These are phyloP conservation scores for Petunia secreta DNA, from an alignment of 257 asterid species.

Conservation along the genomic window DNA sequence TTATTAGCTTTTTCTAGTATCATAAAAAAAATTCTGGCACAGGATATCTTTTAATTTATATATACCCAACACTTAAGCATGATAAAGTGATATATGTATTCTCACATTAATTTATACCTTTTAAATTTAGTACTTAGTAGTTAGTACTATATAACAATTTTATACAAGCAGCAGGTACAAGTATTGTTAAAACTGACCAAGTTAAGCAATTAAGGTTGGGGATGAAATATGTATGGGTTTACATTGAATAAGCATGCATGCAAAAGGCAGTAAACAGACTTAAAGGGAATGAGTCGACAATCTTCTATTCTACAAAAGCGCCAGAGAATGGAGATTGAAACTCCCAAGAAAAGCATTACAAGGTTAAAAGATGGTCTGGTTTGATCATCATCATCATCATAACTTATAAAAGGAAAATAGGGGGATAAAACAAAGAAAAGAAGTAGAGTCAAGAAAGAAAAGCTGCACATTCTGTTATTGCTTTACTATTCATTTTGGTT, in stretches of 20 bases:
- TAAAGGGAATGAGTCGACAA: constrained; percentile 22
- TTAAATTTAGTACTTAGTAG: too few relatives aligned
- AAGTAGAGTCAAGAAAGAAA: background rate
- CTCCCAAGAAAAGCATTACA: constrained; percentile 26
- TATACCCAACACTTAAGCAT: too few relatives aligned
- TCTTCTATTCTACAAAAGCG: constrained; percentile 33
- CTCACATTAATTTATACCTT: too few relatives aligned
- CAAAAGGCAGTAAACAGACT: constrained; percentile 20
- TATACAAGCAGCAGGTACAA: too few relatives aligned
- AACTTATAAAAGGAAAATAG: background rate
- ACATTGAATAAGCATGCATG: constrained; percentile 23
- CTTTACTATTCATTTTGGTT: constrained; percentile 18
- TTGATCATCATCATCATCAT: background rate
- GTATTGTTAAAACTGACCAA: too few relatives aligned
- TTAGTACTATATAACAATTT: too few relatives aligned
- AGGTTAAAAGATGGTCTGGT: background rate
- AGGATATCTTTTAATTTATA: too few relatives aligned
- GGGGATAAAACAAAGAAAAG: background rate
- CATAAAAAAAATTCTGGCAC: too few relatives aligned
- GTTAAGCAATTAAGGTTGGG: too few relatives aligned
- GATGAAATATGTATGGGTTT: too few relatives aligned
- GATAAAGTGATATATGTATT: too few relatives aligned
- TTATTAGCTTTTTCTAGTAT: too few relatives aligned
- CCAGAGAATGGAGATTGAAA: background rate
- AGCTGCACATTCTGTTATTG: constrained; percentile 23